These are phyloP conservation scores for Ricinus communis DNA, from an alignment of 345 rosid species.

Conservation along the genomic window DNA sequence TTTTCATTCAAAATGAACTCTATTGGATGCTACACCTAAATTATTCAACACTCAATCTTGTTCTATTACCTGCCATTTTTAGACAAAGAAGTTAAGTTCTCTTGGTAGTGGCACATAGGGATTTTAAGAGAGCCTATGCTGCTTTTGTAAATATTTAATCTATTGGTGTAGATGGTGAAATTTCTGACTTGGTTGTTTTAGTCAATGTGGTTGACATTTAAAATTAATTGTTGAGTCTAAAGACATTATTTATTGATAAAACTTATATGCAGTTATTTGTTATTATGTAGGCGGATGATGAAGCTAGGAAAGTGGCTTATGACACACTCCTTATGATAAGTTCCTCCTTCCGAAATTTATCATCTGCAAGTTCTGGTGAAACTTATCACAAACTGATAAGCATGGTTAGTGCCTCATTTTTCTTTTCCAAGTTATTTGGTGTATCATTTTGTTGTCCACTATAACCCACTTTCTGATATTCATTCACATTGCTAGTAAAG, in stretches of 20 bases:
- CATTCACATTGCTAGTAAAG: not conserved
- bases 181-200: too few species aligned
- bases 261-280: conserved; percentile 8
- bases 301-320: conserved; percentile 72
- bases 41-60: not conserved
- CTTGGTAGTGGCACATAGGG: not conserved
- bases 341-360: conserved; percentile 46
- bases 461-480: not conserved
- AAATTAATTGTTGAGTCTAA: not conserved
- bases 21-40: not conserved
- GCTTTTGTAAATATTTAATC: not conserved
- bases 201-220: not conserved
- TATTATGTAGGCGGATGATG: conserved; percentile 64
- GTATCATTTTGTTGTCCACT: not conserved
- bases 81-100: not conserved
- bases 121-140: not conserved
- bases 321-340: conserved; percentile 63
- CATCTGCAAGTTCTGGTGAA: conserved; percentile 34
- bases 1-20: not conserved
- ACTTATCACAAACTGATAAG: conserved; percentile 60
- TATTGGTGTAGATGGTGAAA: too few species aligned
- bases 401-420: conserved; percentile 54
- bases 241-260: conserved; percentile 6
- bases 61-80: not conserved
- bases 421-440: not conserved